Evolutionary conservation across 78 protist genomes (phyloP).

Genomic region (Protostelium mycophagum): DNA sequence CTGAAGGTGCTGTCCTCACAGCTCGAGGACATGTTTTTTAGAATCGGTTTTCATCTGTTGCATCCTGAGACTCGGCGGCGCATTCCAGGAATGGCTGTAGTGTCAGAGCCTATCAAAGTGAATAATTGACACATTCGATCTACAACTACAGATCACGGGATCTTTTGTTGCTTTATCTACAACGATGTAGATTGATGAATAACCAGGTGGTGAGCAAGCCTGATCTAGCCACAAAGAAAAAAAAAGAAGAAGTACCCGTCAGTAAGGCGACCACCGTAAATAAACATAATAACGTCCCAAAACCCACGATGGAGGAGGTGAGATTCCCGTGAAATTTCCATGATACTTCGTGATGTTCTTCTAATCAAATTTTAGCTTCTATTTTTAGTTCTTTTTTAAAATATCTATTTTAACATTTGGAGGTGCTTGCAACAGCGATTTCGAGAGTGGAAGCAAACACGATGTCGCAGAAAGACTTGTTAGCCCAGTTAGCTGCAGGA

Average conservation of each 20-base stretch:
- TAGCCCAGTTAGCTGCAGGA: neutral
- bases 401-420: neutral
- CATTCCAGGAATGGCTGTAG: conserved; percentile 28
- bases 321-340: no score
- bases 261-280: neutral
- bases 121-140: no score
- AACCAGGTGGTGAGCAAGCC: neutral
- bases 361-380: no score
- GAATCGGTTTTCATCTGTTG: conserved; percentile 27
- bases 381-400: no score
- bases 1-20: conserved; percentile 44
- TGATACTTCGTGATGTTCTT: no score
- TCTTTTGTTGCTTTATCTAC: no score
- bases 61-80: conserved; percentile 49
- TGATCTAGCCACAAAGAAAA: neutral
- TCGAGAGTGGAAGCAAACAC: neutral
- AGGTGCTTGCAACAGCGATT: neutral
- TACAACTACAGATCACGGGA: no score
- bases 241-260: no score
- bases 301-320: no score
- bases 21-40: conserved; percentile 56
- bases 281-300: no score
- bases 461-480: neutral
- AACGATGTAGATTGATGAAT: no score
- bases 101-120: conserved; percentile 48